Percentiles rank a stretch among this genome's conserved stretches.
Evolutionary conservation across 768 basidiomycete genomes (phyloP).

Genomic region (Boletus huronensis): DNA sequence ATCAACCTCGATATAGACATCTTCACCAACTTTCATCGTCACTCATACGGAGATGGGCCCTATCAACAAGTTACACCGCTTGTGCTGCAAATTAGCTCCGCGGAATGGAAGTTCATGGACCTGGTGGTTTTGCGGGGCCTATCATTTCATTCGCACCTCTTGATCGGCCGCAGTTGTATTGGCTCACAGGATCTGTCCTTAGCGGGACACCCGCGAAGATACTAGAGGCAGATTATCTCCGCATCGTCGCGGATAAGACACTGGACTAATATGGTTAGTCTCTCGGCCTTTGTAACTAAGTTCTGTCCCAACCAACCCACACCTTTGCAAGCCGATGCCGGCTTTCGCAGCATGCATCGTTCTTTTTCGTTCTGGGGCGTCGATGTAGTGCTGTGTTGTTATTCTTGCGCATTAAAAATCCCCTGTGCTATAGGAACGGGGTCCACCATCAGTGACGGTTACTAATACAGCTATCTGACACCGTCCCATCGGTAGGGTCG

Average conservation of each 20-base stretch:
- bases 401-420: background rate
- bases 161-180: slow-evolving; percentile 3
- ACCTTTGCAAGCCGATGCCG: background rate
- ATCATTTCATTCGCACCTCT: slow-evolving; percentile 10
- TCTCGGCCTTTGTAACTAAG: background rate
- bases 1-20: slow-evolving; percentile 10
- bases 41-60: background rate
- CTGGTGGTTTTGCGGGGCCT: slow-evolving; percentile 13
- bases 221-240: slow-evolving; percentile 21
- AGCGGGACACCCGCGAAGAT: slow-evolving; percentile 14
- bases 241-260: slow-evolving; percentile 5
- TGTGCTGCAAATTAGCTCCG: slow-evolving; percentile 2
- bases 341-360: background rate
- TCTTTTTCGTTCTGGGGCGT: background rate
- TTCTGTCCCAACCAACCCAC: background rate
- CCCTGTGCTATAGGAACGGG: background rate
- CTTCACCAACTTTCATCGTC: background rate
- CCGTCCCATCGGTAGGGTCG: background rate
- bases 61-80: background rate
- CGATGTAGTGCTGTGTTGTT: background rate
- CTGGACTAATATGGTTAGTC: slow-evolving; percentile 11
- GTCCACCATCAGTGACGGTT: background rate
- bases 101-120: slow-evolving; percentile 23
- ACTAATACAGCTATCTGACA: background rate
- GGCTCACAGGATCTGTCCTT: background rate